Evolutionary conservation across 192 early-diverging fungal species (phyloP).

Genomic region (Coemansia sp.): DNA sequence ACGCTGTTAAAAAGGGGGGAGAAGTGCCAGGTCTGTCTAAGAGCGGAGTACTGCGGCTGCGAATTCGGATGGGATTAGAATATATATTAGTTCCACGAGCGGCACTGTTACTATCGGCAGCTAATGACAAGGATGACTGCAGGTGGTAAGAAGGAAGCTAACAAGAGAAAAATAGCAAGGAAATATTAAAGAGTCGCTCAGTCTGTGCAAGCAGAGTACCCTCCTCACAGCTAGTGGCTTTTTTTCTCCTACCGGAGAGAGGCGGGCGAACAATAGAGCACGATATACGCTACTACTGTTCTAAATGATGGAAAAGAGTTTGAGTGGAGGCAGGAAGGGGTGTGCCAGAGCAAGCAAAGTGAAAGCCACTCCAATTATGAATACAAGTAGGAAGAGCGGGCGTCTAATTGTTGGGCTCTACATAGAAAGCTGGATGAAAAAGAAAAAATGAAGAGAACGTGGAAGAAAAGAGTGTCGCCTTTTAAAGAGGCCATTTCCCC

Average conservation of each 20-base stretch:
- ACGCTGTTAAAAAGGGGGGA: not conserved
- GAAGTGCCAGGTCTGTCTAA: not conserved
- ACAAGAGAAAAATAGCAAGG: not conserved
- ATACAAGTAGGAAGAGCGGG: not conserved
- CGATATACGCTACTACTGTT: conserved; percentile 1
- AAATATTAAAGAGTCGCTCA: not conserved
- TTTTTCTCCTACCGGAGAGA: not conserved
- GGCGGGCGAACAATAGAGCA: conserved; percentile 2
- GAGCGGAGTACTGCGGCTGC: not conserved
- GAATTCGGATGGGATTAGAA: not conserved
- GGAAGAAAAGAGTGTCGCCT: not conserved
- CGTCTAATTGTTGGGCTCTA: not conserved
- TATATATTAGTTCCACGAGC: not conserved
- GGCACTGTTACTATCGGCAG: not conserved
- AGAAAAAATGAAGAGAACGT: not conserved
- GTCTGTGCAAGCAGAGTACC: not conserved
- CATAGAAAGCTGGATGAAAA: not conserved
- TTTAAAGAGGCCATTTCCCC: not conserved
- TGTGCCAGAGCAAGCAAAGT: not conserved
- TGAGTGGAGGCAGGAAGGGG: conserved; percentile 3
- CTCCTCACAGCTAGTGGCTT: not conserved
- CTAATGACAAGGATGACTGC: not conserved
- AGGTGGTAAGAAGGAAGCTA: not conserved
- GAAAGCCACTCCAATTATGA: conserved; percentile 9
- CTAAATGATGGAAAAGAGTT: not conserved